Base-by-base conservation (phyloP, 73 alveolate genomes). In the Paraurostyla sp. region DNA sequence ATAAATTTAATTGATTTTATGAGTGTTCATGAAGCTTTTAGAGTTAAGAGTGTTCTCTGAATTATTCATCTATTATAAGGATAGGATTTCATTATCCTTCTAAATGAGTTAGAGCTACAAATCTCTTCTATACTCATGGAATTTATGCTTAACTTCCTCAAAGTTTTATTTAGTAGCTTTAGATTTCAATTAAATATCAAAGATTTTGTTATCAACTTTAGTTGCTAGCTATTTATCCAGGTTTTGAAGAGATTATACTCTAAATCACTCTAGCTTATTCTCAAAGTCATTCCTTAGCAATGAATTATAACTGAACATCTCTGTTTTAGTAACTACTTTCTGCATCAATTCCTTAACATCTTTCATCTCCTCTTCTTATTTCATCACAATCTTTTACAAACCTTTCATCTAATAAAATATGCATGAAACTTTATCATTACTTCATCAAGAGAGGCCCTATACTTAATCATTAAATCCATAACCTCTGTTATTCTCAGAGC, bases 81-180 rank as follows among this genome's bases (percentile, higher is more conserved):
- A n/a, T n/a, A n/a, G n/a, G n/a, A n/a, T n/a, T n/a, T n/a, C n/a
- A n/a, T n/a, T n/a, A n/a, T 38, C 22, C 13, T 38, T 3, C 2
- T 9, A 13, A 6, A 35, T 38, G 18, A 40, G 36, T 36, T n/a
- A n/a, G n/a, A n/a, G n/a, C n/a, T n/a, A n/a, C n/a, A 65, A 22
- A 65, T 65, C 82, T 22, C 82, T 65, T 65, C 82, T 65, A 65
- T 65, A 65, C 35, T 65, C 82, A 22, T 18, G 25, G 9, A 65
- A 29, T 65, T 65, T 65, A 0, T 0, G 33, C 41, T 22, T 38
- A 1, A 65, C 16, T 6, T 65, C 82, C 36, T 65, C 82, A 33
- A 65, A 2, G 11, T 32, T 0, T 38, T 65, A 22, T 65, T 16
- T 33, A 6, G 59, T 11, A 16, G 82, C 82, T 36, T 38, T 65